A percentile compares a stretch with the other conserved stretches of the same genome.
phyloP scores from a whole-genome alignment of 192 early-diverging fungal species.

The Gryganskiella cystojenkinii region DNA sequence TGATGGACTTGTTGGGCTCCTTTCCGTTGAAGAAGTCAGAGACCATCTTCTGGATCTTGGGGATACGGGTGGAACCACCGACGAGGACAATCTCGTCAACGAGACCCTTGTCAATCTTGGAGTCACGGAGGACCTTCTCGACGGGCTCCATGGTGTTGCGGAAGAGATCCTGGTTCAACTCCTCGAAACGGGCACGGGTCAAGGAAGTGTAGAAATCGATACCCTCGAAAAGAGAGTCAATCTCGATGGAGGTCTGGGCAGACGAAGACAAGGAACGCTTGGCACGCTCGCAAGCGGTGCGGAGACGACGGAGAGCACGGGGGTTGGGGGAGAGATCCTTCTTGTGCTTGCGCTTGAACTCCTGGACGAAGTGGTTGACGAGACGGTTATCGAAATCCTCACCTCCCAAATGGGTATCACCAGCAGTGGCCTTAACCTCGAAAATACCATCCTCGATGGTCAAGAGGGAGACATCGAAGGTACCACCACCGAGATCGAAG shows the following conservation, averaged over 20 bases:
- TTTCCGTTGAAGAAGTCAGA: slow-evolving; percentile 99
- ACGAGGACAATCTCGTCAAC: slow-evolving; percentile 97
- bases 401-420: slow-evolving; percentile 99
- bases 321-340: slow-evolving; percentile 92
- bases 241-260: slow-evolving; percentile 94
- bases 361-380: slow-evolving; percentile 92
- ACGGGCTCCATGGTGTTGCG: slow-evolving; percentile 94
- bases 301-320: slow-evolving; percentile 95
- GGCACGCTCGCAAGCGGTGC: slow-evolving; percentile 97
- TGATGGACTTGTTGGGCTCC: slow-evolving; percentile 99
- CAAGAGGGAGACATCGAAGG: slow-evolving; percentile 97
- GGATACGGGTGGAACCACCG: slow-evolving; percentile 99
- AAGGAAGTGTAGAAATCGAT: slow-evolving; percentile 98
- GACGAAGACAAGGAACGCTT: slow-evolving; percentile 97
- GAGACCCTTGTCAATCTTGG: slow-evolving; percentile 93
- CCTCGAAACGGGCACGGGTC: slow-evolving; percentile 99
- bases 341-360: slow-evolving; percentile 99
- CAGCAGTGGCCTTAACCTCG: slow-evolving; percentile 98
- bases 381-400: slow-evolving; percentile 99
- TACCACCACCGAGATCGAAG: slow-evolving; percentile 98
- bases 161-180: slow-evolving; percentile 98
- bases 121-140: slow-evolving; percentile 95
- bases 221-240: slow-evolving; percentile 97
- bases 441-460: slow-evolving; percentile 98
- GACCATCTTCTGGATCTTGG: slow-evolving; percentile 98